phyloP scores from a whole-genome alignment of 345 rosid species.

The Psidium guajava region DNA sequence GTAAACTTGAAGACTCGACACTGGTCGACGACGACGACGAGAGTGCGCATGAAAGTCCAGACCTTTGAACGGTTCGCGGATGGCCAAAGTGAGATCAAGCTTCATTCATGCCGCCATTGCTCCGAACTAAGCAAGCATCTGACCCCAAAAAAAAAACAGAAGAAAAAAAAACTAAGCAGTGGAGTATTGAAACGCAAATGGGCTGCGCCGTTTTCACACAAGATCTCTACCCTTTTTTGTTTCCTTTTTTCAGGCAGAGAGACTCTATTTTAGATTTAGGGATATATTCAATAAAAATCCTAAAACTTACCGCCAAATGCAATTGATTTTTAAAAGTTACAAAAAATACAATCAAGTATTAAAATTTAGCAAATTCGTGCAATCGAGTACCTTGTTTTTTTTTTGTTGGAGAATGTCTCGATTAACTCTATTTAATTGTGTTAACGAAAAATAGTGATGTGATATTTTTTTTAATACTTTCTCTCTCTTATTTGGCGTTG shows the following conservation, averaged over 20 bases:
- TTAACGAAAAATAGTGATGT: too few relatives aligned
- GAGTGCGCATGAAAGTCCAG: neutral
- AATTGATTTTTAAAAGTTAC: too few relatives aligned
- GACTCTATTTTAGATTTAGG: neutral
- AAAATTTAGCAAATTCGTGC: too few relatives aligned
- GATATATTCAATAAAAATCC: too few relatives aligned
- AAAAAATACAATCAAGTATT: too few relatives aligned
- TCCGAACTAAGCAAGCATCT: neutral
- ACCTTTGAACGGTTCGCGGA: neutral
- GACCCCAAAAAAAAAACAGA: too few relatives aligned
- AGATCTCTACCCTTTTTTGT: neutral
- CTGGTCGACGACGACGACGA: neutral
- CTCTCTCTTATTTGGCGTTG: too few relatives aligned
- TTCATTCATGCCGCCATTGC: neutral
- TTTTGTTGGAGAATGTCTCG: too few relatives aligned
- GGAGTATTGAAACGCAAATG: neutral
- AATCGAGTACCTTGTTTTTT: too few relatives aligned
- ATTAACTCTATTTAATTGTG: too few relatives aligned
- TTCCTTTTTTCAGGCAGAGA: neutral
- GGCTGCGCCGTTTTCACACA: neutral
- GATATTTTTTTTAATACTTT: too few relatives aligned
- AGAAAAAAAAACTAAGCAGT: neutral
- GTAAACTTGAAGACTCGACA: neutral
- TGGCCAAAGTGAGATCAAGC: neutral
- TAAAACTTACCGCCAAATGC: too few relatives aligned